Base-by-base conservation (phyloP, 768 basidiomycete genomes). In the Tremella fuciformis region DNA sequence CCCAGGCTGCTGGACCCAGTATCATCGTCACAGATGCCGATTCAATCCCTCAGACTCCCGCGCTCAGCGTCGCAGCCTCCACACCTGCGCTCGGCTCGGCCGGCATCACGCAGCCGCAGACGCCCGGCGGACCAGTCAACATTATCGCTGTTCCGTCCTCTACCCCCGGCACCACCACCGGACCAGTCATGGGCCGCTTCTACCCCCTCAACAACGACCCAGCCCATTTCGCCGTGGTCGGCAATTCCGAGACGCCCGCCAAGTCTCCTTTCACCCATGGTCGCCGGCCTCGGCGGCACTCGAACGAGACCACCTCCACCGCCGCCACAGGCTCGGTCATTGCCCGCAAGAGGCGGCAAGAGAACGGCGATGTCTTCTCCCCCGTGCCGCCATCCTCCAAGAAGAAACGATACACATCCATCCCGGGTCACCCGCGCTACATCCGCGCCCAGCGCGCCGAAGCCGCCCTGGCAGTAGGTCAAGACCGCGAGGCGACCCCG, bases 161-260 rank as follows among this genome's bases (percentile, higher is more conserved):
- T 34, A 34, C 29, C 29, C 29, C 29, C 11, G 29, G 4, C 4
- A 34, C 29, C 29, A 46, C 42, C n/a, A 22, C 42, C n/a, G 42
- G 25, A 47, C 71, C 71, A 0, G 53, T 65, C n/a, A 74, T 74
- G 72, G 72, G 72, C 13, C 67, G 66, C 4, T 74, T 74, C 67
- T 63, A 62, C 29, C 72, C 72, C 11, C 18, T 38, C 16, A 63
- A 59, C n/a, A 58, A 58, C 13, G 60, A 65, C 37, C 69, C 67
- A 6, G 65, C 72, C 22, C 66, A 67, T 47, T 66, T 69, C 57
- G 67, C 67, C 19, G 72, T 74, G 26, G 71, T 74, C 50, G 72
- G 69, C 53, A 67, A 68, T 47, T 64, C 65, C 1, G 59, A 59
- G 11, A 57, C 60, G 13, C 57, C 66, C 19, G 70, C 72, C 11